These are phyloP conservation scores for Naganishia randhawae DNA, from an alignment of 768 basidiomycete species.

Conservation along the genomic window DNA sequence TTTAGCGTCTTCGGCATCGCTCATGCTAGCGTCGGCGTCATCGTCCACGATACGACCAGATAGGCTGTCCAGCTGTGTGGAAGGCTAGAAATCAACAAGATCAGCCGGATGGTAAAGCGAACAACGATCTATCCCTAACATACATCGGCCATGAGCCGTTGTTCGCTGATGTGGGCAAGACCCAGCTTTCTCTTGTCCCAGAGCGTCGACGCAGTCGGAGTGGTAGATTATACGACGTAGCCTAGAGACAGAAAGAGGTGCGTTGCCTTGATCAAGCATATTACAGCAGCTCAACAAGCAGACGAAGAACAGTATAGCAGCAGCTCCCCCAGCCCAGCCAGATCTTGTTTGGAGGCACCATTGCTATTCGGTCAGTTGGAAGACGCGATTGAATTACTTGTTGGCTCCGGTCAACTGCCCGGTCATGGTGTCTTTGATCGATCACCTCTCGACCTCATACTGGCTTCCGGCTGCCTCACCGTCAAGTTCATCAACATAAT, in stretches of 20 bases:
- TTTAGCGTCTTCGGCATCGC: background rate
- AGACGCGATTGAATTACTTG: background rate
- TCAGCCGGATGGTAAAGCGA: background rate
- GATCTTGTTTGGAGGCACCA: background rate
- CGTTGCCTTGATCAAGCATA: no score
- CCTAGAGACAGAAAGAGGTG: no score
- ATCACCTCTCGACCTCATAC: background rate
- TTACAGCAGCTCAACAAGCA: no score
- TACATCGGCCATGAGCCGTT: background rate
- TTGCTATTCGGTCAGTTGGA: background rate
- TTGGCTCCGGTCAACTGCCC: background rate
- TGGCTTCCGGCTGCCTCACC: background rate
- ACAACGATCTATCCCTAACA: background rate
- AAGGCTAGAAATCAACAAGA: background rate
- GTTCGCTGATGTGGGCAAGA: background rate
- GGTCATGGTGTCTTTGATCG: background rate
- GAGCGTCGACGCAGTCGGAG: background rate
- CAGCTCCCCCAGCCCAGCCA: background rate
- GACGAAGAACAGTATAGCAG: no score
- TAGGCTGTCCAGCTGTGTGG: background rate
- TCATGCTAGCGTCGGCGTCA: background rate
- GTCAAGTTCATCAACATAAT: no score
- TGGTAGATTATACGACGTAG: no score
- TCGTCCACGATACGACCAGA: background rate
- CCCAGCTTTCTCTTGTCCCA: background rate